phyloP scores from a whole-genome alignment of 352 stramenopile species.

The Phytophthora cajani region DNA sequence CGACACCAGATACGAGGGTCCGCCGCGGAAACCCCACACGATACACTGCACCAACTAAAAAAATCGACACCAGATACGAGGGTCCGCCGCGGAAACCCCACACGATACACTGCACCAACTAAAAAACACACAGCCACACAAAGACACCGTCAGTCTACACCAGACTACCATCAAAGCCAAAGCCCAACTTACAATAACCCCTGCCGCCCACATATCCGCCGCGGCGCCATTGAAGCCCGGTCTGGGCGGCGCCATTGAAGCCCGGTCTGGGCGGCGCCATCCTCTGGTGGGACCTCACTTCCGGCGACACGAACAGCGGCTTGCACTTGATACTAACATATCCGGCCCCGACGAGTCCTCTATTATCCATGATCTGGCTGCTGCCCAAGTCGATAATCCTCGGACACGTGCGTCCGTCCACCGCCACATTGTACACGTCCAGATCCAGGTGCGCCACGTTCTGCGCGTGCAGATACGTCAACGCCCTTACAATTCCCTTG shows the following conservation, averaged over 20 bases:
- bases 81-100: slow-evolving; percentile 80
- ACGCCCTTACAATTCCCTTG: slow-evolving; percentile 62
- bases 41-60: slow-evolving; percentile 78
- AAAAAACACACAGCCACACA: slow-evolving; percentile 9
- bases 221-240: slow-evolving; percentile 77
- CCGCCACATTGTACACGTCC: slow-evolving; percentile 87
- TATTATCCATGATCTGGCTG: slow-evolving; percentile 79
- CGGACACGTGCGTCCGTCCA: slow-evolving; percentile 58
- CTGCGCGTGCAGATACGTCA: slow-evolving; percentile 85
- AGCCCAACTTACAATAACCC: slow-evolving; percentile 71
- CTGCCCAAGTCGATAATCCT: slow-evolving; percentile 86
- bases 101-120: slow-evolving; percentile 83
- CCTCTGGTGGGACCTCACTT: slow-evolving; percentile 71
- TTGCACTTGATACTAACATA: slow-evolving; percentile 88
- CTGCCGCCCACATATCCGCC: slow-evolving; percentile 82
- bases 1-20: slow-evolving; percentile 62
- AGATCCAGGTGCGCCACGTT: slow-evolving; percentile 82
- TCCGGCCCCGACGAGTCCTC: slow-evolving; percentile 58
- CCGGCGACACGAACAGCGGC: slow-evolving; percentile 74
- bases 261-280: slow-evolving; percentile 62
- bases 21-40: slow-evolving; percentile 80
- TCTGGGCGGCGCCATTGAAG: slow-evolving; percentile 64
- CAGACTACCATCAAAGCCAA: background rate
- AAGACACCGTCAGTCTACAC: slow-evolving; percentile 3
- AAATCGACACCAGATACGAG: slow-evolving; percentile 58